Base-by-base conservation (phyloP, 306 rosid genomes). In the Albizia julibrissin region DNA sequence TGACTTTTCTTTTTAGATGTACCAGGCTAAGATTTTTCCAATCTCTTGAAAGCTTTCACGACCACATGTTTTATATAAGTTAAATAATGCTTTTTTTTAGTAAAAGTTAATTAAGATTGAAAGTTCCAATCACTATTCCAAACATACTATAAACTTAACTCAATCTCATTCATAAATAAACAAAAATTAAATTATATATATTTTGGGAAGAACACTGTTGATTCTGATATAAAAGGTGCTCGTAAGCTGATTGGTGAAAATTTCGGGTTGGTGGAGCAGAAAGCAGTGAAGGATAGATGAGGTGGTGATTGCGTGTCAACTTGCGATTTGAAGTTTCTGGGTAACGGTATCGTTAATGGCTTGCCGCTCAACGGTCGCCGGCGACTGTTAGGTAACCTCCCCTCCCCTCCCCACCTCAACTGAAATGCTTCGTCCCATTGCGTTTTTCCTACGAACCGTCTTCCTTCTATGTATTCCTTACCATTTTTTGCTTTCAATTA, bases 221-320 rank as follows among this genome's bases (percentile, higher is more conserved):
- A 8, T n/a, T 59, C 13, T 61, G 3, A 61, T 22, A 1, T 4
- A 22, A 5, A 14, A 44, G 6, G 16, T 43, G 34, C 7, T 70
- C 29, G 1, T 37, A 39, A 39, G 13, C 22, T 69, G 33, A 40
- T 19, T 10, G 19, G 10, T 11, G n/a, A 44, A 71, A 44, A 22
- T 24, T 7, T 56, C 12, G 12, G 62, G 13, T 24, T 71, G 34
- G 11, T 71, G 75, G 58, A 19, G 52, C 10, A 18, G 19, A 43
- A 80, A 29, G 64, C 26, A 72, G 47, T 26, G 15, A 50, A 3
- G 61, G 15, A 8, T 13, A 13, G 47, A 5, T 82, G 88, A 79
- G 83, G 73, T 66, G 62, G 83, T 29, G 78, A 54, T 50, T 82
- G 83, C 85, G 86, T 87, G 90, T 67, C 90, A 72, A 58, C 40